A percentile compares a stretch with the other conserved stretches of the same genome.
Conservation (phyloP, 139 green algal species). For the Astrephomene gubernaculifera region DNA sequence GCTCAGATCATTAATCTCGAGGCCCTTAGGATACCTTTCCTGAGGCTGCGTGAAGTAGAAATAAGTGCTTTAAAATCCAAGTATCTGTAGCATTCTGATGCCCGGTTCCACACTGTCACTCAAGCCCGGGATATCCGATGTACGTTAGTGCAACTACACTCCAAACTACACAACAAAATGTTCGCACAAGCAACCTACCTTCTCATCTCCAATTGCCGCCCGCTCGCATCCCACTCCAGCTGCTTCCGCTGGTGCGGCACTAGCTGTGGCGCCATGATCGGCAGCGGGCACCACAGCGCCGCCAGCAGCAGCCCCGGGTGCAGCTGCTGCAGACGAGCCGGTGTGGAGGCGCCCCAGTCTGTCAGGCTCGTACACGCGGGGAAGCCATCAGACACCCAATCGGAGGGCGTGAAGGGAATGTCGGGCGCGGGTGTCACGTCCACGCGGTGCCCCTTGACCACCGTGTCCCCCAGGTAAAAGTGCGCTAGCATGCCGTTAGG, state of each 20-base stretch:
- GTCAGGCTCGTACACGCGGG: conserved; percentile 17
- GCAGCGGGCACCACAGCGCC: conserved; percentile 37
- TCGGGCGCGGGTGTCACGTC: conserved; percentile 47
- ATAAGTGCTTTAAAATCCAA: too few species aligned
- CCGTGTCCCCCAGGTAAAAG: conserved; percentile 59
- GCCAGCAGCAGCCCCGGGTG: background rate
- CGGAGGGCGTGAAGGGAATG: conserved; percentile 43
- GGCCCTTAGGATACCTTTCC: too few species aligned
- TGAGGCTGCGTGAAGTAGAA: too few species aligned
- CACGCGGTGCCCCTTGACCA: conserved; percentile 52
- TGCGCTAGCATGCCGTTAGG: conserved; percentile 60
- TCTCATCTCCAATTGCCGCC: conserved; percentile 6
- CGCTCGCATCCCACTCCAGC: conserved; percentile 21
- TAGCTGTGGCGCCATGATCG: conserved; percentile 12
- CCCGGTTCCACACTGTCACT: too few species aligned
- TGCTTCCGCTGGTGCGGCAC: background rate
- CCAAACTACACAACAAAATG: too few species aligned
- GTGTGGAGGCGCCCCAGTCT: conserved; percentile 21
- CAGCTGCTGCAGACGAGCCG: background rate
- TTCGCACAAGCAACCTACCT: too few species aligned
- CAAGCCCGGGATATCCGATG: too few species aligned
- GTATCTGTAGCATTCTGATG: too few species aligned
- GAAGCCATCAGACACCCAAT: conserved; percentile 48
- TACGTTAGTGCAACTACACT: too few species aligned
- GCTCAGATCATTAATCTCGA: too few species aligned